phyloP scores from a whole-genome alignment of 2,329 filamentous ascomycete genomes.

The Cercospora janseana region DNA sequence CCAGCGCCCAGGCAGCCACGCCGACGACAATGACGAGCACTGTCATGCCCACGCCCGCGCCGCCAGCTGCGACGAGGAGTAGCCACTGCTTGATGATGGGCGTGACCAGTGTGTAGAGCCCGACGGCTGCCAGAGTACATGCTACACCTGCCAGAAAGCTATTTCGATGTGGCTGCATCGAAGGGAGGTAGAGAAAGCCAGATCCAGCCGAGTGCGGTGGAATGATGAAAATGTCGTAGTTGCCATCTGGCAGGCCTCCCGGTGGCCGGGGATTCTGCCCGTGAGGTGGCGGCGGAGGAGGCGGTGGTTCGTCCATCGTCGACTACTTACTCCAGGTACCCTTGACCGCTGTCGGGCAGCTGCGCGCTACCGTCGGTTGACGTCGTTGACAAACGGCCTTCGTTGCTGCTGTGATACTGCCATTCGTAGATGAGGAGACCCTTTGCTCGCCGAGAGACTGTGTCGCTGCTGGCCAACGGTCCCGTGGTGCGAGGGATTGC shows the following conservation, averaged over 20 bases:
- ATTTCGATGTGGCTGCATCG: constrained; percentile 78
- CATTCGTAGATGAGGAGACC: constrained; percentile 7
- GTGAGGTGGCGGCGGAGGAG: constrained; percentile 83
- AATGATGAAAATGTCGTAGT: constrained; percentile 97
- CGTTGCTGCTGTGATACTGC: constrained; percentile 3
- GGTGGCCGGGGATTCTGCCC: constrained; percentile 71
- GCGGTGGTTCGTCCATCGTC: constrained; percentile 51
- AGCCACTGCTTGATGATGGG: constrained; percentile 75
- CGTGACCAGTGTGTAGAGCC: constrained; percentile 69
- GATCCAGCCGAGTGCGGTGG: constrained; percentile 85
- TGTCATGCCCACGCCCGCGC: constrained; percentile 68
- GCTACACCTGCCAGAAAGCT: constrained; percentile 87
- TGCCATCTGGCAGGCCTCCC: constrained; percentile 74
- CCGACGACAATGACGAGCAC: constrained; percentile 71
- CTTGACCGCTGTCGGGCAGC: constrained; percentile 6
- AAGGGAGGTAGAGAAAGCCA: constrained; percentile 93
- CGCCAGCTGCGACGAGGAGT: constrained; percentile 63
- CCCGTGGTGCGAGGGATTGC: neutral
- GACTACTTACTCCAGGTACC: constrained; percentile 11
- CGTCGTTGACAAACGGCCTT: constrained; percentile 4
- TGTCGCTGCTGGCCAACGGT: constrained; percentile 1
- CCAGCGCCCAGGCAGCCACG: constrained; percentile 73
- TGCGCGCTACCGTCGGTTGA: constrained; percentile 8
- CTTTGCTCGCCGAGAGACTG: neutral
- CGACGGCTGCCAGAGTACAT: constrained; percentile 69